Conservation (phyloP, 2,329 filamentous ascomycete genomes). For the Teratosphaeria zuluensis region DNA sequence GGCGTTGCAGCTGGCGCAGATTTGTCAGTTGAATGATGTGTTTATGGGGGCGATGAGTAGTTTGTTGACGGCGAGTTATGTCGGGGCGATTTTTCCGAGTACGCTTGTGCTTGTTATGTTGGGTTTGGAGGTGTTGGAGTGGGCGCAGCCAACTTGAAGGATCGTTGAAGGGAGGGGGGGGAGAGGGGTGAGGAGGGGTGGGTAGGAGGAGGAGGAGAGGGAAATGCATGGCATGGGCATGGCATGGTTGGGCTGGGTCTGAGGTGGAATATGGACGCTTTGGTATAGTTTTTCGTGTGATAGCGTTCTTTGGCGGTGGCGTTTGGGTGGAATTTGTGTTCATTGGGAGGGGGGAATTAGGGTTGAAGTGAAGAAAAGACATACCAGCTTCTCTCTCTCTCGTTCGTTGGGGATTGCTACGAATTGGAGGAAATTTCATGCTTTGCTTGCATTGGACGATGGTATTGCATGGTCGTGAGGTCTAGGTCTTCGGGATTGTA, state of each 20-base stretch:
- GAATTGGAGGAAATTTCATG: no score
- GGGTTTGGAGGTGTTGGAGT: slow-evolving; percentile 85
- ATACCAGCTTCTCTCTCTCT: background rate
- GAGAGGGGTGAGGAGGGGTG: background rate
- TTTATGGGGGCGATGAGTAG: slow-evolving; percentile 92
- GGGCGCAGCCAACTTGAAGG: slow-evolving; percentile 45
- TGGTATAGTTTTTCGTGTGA: no score
- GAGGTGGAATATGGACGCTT: no score
- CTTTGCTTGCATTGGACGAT: no score
- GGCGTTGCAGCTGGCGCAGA: slow-evolving; percentile 89
- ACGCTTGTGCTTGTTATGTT: slow-evolving; percentile 84
- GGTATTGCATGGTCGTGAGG: no score
- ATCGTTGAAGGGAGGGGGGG: background rate
- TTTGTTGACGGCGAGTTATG: slow-evolving; percentile 90
- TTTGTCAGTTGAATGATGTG: slow-evolving; percentile 95
- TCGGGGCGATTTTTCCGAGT: slow-evolving; percentile 89
- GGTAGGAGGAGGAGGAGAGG: no score
- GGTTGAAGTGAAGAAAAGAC: background rate
- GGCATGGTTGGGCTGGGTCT: background rate
- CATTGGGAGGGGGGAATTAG: background rate
- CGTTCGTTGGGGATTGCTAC: no score
- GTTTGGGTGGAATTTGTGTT: background rate
- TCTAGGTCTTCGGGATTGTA: no score
- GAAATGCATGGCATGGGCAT: no score
- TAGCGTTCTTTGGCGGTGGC: background rate